Percentiles rank a stretch among this genome's conserved stretches.
These are phyloP conservation scores for Porogramme epimiltina DNA, from an alignment of 1,284 basidiomycete species.

Conservation along the genomic window DNA sequence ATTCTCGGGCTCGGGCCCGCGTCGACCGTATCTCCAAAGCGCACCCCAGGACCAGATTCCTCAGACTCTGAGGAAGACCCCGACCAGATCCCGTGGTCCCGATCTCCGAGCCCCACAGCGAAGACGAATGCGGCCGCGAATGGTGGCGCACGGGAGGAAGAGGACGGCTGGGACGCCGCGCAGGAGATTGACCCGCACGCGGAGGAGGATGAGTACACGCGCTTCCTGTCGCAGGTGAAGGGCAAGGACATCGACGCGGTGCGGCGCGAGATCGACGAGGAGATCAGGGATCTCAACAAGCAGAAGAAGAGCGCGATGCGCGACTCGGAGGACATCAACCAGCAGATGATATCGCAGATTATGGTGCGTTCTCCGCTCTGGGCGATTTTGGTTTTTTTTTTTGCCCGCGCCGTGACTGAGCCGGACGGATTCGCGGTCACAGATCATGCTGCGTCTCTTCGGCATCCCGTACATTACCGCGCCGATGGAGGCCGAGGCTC, in stretches of 20 bases:
- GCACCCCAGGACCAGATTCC: not conserved
- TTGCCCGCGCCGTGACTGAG: too few species aligned
- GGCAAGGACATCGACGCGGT: slow-evolving; percentile 82
- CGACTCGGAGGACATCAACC: slow-evolving; percentile 93
- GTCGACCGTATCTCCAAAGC: too few species aligned
- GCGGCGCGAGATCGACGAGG: slow-evolving; percentile 87
- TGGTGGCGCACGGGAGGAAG: slow-evolving; percentile 25
- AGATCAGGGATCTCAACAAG: slow-evolving; percentile 81
- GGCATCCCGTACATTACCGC: slow-evolving; percentile 99
- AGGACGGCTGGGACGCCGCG: slow-evolving; percentile 64
- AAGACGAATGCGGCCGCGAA: slow-evolving; percentile 7
- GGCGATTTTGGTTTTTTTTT: not conserved
- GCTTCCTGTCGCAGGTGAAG: slow-evolving; percentile 89
- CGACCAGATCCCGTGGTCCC: slow-evolving; percentile 48
- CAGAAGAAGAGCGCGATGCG: slow-evolving; percentile 89
- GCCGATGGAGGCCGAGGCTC: slow-evolving; percentile 99
- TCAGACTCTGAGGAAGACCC: slow-evolving; percentile 13
- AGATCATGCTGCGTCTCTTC: slow-evolving; percentile 89
- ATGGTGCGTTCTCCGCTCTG: slow-evolving; percentile 58
- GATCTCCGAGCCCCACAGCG: slow-evolving; percentile 47
- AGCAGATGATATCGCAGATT: slow-evolving; percentile 94
- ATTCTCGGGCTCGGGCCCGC: too few species aligned
- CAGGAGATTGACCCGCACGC: slow-evolving; percentile 80
- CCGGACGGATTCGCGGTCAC: not conserved
- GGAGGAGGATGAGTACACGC: slow-evolving; percentile 90